Conservation (phyloP, 768 basidiomycete species). For the Mycena latifolia region DNA sequence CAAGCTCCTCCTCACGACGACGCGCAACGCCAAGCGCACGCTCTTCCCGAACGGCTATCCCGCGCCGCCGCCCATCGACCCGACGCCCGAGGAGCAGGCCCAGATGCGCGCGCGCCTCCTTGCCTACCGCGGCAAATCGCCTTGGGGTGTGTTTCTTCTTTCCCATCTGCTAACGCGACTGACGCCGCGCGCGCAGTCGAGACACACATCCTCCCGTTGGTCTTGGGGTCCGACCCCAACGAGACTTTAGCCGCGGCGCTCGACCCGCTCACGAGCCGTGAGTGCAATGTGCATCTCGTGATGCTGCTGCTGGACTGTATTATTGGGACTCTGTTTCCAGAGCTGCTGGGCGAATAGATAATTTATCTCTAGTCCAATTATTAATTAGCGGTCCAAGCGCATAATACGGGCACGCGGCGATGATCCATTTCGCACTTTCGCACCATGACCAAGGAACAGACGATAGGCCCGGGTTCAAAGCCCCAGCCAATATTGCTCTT, state of each 20-base stretch:
- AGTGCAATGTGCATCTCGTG: conserved; percentile 85
- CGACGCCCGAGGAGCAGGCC: conserved; percentile 81
- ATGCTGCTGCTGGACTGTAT: conserved; percentile 81
- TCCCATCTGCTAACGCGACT: not conserved
- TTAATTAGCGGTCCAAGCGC: not conserved
- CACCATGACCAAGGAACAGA: not conserved
- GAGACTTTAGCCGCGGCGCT: conserved; percentile 65
- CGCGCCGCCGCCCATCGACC: conserved; percentile 77
- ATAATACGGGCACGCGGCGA: too few relatives aligned
- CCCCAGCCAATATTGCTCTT: not conserved
- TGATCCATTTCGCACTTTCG: too few relatives aligned
- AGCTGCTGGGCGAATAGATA: conserved; percentile 54
- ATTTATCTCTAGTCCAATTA: not conserved
- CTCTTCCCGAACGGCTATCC: conserved; percentile 95
- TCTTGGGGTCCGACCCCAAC: conserved; percentile 68
- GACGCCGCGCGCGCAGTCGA: conserved; percentile 18
- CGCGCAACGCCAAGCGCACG: conserved; percentile 71
- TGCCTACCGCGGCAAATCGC: conserved; percentile 41
- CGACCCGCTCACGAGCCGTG: conserved; percentile 69
- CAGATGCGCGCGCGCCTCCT: conserved; percentile 62
- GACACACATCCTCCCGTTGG: conserved; percentile 59
- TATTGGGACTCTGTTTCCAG: conserved; percentile 82
- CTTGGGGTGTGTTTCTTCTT: conserved; percentile 25
- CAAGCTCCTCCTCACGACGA: conserved; percentile 62
- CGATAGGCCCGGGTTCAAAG: not conserved